Evolutionary conservation across 2,329 filamentous ascomycete species (phyloP), one percentile per base, ranked within the genome.

Genomic region (Cladosporium sp.): DNA sequence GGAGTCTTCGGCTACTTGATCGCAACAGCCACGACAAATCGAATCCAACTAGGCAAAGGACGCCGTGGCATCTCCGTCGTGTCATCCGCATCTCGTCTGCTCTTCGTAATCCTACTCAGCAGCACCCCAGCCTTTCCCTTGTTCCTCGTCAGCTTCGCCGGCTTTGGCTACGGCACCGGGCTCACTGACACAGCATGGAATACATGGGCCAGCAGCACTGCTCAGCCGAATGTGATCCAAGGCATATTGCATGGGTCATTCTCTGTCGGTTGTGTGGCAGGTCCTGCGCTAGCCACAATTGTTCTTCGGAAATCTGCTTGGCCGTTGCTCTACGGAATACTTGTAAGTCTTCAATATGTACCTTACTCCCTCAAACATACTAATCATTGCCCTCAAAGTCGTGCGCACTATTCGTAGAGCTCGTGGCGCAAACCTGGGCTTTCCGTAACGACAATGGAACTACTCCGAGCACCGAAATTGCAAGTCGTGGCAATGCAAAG

Each of bases 141-240:
- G 8, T 30, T 61, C 11, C 58, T 61, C n/a, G 46, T 46, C 8
- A 26, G 58, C 30, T 61, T 51, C 30, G 58, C 28, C 10, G 39
- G 39, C 46, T 28, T 61, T 18, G 58, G 58, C 39, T 61, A 61
- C n/a, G 58, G 58, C 14, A 61, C 58, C 11, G 58, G 58, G 14
- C 36, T 51, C 14, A 61, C 58, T 36, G 58, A 61, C 14, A 61
- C 58, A 11, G 58, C 58, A 8, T 61, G 58, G 58, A 61, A 61
- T 7, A 10, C 58, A 16, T 61, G 58, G 58, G 58, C 46, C 18
- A 46, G 58, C 28, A 23, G 58, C 43, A 53, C 49, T 21, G 14
- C 25, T 2, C 26, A 25, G 26, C 36, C 58, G 1, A 61, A 61
- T 28, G 30, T 61, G 7, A 21, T 61, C 2, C 58, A 61, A 49